These are phyloP conservation scores for Chrysoporthe cubensis DNA, from an alignment of 2,329 filamentous ascomycete species.

Conservation along the genomic window DNA sequence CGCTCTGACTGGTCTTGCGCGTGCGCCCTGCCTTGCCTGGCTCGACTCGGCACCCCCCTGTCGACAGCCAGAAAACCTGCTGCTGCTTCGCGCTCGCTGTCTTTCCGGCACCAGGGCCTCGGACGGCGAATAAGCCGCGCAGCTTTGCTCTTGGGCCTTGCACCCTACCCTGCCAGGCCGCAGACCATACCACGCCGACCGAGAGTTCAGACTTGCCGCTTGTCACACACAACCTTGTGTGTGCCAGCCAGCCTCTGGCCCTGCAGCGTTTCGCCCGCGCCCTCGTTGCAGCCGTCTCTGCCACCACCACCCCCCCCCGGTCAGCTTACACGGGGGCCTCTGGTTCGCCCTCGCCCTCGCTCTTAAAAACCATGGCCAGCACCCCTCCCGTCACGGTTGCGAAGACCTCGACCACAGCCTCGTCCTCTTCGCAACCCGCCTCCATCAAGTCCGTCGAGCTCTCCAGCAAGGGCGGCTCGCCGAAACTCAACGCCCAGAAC, in stretches of 20 bases:
- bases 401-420: conserved; percentile 43
- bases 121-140: conserved; percentile 20
- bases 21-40: conserved; percentile 6
- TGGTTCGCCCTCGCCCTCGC: not conserved
- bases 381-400: conserved; percentile 32
- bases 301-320: not conserved
- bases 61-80: conserved; percentile 10
- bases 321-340: conserved; percentile 4
- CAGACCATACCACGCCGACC: not conserved
- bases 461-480: conserved; percentile 44
- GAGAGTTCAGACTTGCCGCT: not conserved
- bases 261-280: conserved; percentile 11
- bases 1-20: conserved; percentile 5
- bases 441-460: conserved; percentile 53
- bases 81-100: not conserved
- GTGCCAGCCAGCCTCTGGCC: not conserved
- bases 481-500: conserved; percentile 46
- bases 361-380: conserved; percentile 37
- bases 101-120: conserved; percentile 16
- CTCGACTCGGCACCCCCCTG: conserved; percentile 32
- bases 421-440: conserved; percentile 53
- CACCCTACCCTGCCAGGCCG: not conserved
- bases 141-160: conserved; percentile 8
- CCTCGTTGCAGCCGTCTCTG: conserved; percentile 3
- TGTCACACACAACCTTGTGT: not conserved